Evolutionary conservation across 768 basidiomycete species (phyloP), one percentile per base, ranked within the genome.

Genomic region (Russula virescens): DNA sequence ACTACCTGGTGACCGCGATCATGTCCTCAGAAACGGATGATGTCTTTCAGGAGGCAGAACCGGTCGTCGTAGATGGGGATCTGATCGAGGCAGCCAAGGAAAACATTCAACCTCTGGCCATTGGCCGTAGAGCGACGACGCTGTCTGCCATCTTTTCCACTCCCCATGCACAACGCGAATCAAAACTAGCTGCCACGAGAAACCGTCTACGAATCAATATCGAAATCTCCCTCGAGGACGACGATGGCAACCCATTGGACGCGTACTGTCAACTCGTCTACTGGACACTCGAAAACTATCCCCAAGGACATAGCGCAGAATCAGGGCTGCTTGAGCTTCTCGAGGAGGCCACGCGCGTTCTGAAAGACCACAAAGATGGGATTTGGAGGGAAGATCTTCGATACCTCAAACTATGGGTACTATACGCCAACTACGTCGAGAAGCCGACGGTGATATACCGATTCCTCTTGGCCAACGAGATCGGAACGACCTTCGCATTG

Each of bases 201-300:
- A 83, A 82, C 63, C 75, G 85, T 25, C 82, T 88, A 23, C 82
- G 88, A 14, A 79, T 88, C 53, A 90, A 91, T 62, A 83, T 90
- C 18, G 82, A 87, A 68, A 70, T 89, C 11, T 85, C 88, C 0
- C 69, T 91, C n/a, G 75, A 80, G 61, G 80, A 83, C 60, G 93
- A 92, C 42, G 86, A 87, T 49, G 84, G 83, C 59, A 91, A 93
- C 69, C 85, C 91, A 0, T 78, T 98, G 43, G 94, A 95, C 64
- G 88, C 91, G 1, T 96, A 94, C 69, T 86, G 84, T 69, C 80
- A 81, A 63, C 86, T 98, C 67, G 88, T 98, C 55, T 82, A 89
- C 55, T 98, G 95, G 91, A 94, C 91, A 0, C 76, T 94, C 47
- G 93, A 96, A 72, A 94, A 92, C 73, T 96, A 98, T 71, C 94